Evolutionary conservation across 139 green algal species (phyloP).

Genomic region (Gonium pectorale): DNA sequence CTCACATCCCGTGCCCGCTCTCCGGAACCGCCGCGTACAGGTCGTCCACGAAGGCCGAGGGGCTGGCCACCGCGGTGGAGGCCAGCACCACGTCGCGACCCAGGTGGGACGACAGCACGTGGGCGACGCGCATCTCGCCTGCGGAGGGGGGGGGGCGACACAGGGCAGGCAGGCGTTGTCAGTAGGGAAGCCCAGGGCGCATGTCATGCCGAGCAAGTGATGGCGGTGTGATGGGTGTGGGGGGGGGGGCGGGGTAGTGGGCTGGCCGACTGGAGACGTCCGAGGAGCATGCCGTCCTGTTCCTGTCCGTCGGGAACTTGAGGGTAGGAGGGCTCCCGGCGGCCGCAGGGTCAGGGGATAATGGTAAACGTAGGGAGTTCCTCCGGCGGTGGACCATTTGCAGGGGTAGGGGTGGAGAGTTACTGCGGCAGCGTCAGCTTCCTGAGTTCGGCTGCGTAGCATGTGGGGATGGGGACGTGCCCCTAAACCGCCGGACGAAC

Average conservation of each 20-base stretch:
- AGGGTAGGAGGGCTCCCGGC: no score
- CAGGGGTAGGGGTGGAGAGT: no score
- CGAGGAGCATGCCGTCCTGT: neutral
- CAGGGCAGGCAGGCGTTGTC: no score
- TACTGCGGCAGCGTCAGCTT: no score
- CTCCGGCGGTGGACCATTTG: no score
- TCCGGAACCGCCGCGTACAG: slow-evolving; percentile 47
- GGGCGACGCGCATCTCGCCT: slow-evolving; percentile 85
- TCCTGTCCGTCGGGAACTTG: neutral
- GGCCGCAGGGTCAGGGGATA: no score
- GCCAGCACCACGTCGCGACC: slow-evolving; percentile 87
- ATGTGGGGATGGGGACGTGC: no score
- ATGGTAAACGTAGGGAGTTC: no score
- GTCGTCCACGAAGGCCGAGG: slow-evolving; percentile 73
- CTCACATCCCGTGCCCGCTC: neutral
- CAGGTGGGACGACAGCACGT: slow-evolving; percentile 74
- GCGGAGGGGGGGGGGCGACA: neutral
- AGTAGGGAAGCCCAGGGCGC: neutral
- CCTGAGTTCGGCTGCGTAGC: no score
- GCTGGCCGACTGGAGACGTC: neutral
- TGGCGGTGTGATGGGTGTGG: neutral
- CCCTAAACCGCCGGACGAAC: no score
- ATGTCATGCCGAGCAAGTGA: neutral
- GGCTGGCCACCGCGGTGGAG: slow-evolving; percentile 81
- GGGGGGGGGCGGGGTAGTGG: neutral